phyloP scores from a whole-genome alignment of 2,329 filamentous ascomycete genomes.

The Onygenales sp. region DNA sequence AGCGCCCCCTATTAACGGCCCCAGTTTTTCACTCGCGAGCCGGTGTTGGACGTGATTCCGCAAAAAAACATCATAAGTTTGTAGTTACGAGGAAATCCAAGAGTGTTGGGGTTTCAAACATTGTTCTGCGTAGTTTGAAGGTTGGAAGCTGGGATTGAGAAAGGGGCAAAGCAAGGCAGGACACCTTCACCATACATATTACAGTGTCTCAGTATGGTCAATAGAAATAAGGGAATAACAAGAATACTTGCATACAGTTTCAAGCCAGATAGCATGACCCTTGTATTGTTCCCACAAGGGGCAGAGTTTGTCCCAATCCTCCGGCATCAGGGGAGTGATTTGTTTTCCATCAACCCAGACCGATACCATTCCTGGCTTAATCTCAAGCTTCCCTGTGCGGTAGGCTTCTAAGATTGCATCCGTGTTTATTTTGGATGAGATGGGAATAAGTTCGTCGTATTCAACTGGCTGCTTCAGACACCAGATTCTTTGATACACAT shows the following conservation, averaged over 20 bases:
- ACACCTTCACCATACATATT: constrained; percentile 41
- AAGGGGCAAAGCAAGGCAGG: constrained; percentile 9
- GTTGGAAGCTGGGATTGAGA: too few species aligned
- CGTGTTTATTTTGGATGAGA: background rate
- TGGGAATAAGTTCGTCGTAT: background rate
- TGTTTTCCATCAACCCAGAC: background rate
- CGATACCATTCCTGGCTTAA: background rate
- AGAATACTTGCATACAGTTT: constrained; percentile 5
- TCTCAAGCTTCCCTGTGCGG: background rate
- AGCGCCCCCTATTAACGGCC: too few species aligned
- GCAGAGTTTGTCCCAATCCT: background rate
- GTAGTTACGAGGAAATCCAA: too few species aligned
- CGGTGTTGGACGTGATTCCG: too few species aligned
- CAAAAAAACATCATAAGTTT: too few species aligned
- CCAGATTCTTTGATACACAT: background rate
- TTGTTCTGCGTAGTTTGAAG: too few species aligned
- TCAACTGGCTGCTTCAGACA: background rate
- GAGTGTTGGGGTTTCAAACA: too few species aligned
- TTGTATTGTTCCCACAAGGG: background rate
- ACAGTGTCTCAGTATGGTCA: constrained; percentile 28
- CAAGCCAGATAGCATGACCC: background rate
- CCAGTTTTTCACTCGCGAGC: too few species aligned
- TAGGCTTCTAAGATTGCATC: background rate
- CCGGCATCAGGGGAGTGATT: background rate
- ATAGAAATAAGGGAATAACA: constrained; percentile 20